Percentiles rank a stretch among this genome's conserved stretches.
These are phyloP conservation scores for Kickxella alabastrina DNA, from an alignment of 192 early-diverging fungal genomes.

Conservation along the genomic window DNA sequence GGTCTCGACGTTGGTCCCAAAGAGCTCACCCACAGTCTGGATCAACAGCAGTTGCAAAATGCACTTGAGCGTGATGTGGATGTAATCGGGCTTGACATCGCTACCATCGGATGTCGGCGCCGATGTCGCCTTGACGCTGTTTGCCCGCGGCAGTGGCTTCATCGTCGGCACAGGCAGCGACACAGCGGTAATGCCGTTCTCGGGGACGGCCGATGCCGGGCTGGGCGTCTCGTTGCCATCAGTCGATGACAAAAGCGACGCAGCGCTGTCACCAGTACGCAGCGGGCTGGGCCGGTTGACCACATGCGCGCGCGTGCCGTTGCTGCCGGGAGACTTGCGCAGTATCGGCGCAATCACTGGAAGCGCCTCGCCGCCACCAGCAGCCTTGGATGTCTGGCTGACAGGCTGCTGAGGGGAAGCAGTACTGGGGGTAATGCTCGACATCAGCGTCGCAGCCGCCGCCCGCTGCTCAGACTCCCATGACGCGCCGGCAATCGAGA, in stretches of 20 bases:
- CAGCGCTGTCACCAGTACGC: conserved; percentile 23
- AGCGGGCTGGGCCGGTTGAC: conserved; percentile 30
- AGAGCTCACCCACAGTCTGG: conserved; percentile 81
- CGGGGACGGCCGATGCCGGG: not conserved
- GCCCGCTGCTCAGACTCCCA: conserved; percentile 14
- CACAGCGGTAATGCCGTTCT: conserved; percentile 1
- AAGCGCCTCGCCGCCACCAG: conserved; percentile 2
- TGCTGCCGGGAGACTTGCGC: not conserved
- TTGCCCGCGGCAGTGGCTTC: conserved; percentile 13
- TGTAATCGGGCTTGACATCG: conserved; percentile 65
- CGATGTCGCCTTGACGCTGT: conserved; percentile 4
- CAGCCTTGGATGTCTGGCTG: not conserved
- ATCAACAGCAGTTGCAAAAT: conserved; percentile 84
- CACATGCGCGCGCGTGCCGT: conserved; percentile 4
- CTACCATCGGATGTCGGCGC: not conserved
- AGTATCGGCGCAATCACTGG: conserved; percentile 15
- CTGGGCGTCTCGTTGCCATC: conserved; percentile 31
- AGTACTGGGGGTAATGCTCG: no score
- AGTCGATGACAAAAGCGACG: conserved; percentile 16
- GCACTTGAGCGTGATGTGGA: conserved; percentile 85
- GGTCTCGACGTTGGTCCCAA: conserved; percentile 55
- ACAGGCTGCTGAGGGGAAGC: not conserved
- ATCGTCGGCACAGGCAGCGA: not conserved
- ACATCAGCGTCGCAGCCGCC: no score
- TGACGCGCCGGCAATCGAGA: conserved; percentile 39